Evolutionary conservation across 2,329 filamentous ascomycete species (phyloP), one percentile per base, ranked within the genome.

Genomic region (Claviceps monticola): DNA sequence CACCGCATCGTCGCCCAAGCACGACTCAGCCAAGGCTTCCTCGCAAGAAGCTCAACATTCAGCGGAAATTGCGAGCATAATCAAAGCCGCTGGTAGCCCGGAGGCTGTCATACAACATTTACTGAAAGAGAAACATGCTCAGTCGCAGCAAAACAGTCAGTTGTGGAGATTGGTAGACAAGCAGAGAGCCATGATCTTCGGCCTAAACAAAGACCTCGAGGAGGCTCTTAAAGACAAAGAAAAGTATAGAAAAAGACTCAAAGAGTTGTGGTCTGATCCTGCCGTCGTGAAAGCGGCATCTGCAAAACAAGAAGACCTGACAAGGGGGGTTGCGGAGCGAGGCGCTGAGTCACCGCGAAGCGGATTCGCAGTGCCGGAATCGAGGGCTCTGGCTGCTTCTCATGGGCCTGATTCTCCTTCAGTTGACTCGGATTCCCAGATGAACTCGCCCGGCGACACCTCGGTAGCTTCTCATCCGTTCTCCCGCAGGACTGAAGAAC

Each of bases 151-250:
- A 63, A 97, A 97, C 64, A 75, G 83, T 17, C 91, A 98, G 65
- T 71, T 98, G 61, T 98, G 93, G 93, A 84, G 89, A 49, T 71
- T 98, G 46, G 89, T 98, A 48, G 91, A 97, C 66, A 97, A 98
- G 71, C 93, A 98, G 67, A 79, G 91, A 56, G 82, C 88, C 16
- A 90, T 98, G 82, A 89, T 98, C 51, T 69, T 95, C 19, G 91
- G 90, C 7, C 74, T 98, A 56, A 96, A 97, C 63, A 95, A 93
- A 66, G 93, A 98, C 64, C 73, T 98, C 13, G 91, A 97, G 67
- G 81, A 87, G 50, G 83, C 90, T 1, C 68, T 95, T 57, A 95
- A 95, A 64, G 93, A 97, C 59, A 96, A 96, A 68, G 91, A 97
- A 58, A 84, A 85, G 60, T 97, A 97, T 64, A 82, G 87, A 60